Percentiles rank a stretch among this genome's conserved stretches.
These are phyloP conservation scores for Chenopodium quinoa DNA, from an alignment of 148 eudicot genomes.

Conservation along the genomic window DNA sequence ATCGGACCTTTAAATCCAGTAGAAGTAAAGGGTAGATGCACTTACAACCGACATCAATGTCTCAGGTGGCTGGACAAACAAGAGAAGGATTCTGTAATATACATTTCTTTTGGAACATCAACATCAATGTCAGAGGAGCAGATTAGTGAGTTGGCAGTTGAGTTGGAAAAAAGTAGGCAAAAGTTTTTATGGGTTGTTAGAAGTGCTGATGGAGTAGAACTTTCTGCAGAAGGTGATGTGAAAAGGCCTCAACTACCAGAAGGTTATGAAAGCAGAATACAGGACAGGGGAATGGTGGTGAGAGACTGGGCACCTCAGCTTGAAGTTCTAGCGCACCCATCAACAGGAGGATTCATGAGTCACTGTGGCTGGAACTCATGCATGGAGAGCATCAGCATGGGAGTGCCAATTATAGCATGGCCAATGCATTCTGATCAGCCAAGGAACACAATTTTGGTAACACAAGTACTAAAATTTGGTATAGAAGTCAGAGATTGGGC, in stretches of 20 bases:
- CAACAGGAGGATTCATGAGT: conserved; percentile 61
- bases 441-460: conserved; percentile 39
- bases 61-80: conserved; percentile 52
- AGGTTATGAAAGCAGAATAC: conserved; percentile 55
- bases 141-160: conserved; percentile 53
- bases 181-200: conserved; percentile 70
- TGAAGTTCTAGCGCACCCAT: conserved; percentile 52
- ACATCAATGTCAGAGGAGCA: conserved; percentile 43
- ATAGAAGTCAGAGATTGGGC: not conserved
- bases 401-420: conserved; percentile 62
- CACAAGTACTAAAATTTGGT: conserved; percentile 22
- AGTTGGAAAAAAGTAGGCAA: conserved; percentile 47
- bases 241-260: conserved; percentile 40
- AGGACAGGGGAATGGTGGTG: conserved; percentile 40
- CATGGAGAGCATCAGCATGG: conserved; percentile 29
- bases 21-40: not conserved
- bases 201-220: conserved; percentile 22
- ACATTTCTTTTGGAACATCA: conserved; percentile 64
- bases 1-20: conserved; percentile 49
- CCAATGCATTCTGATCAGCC: conserved; percentile 78
- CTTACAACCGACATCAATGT: conserved; percentile 25
- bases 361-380: conserved; percentile 85
- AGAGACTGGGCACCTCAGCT: conserved; percentile 71
- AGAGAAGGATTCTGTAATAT: conserved; percentile 33
- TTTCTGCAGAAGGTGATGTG: conserved; percentile 17